phyloP scores from a whole-genome alignment of 176 grass and related monocot genomes.

The Panicum miliaceum region DNA sequence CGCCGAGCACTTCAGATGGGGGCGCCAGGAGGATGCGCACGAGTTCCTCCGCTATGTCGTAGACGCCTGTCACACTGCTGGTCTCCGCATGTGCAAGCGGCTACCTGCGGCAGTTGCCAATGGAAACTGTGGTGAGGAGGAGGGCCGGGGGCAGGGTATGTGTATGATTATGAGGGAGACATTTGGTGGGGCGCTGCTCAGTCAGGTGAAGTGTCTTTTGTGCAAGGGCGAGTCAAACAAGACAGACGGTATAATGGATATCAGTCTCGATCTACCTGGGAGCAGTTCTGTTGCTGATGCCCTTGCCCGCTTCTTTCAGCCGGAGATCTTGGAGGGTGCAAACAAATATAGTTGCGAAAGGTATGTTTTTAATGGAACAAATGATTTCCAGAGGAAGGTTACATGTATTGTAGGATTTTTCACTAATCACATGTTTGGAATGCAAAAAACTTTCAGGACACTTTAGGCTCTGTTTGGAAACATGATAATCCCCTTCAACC shows the following conservation, averaged over 20 bases:
- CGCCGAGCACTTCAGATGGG: conserved; percentile 75
- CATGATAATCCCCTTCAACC: too few species aligned
- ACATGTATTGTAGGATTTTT: not conserved
- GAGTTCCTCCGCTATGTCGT: conserved; percentile 87
- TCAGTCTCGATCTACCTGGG: conserved; percentile 84
- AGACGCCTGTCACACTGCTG: conserved; percentile 80
- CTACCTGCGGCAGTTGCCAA: conserved; percentile 34
- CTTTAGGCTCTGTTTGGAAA: not conserved
- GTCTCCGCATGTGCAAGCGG: conserved; percentile 58
- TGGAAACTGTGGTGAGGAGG: conserved; percentile 44
- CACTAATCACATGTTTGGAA: not conserved
- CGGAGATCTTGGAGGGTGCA: conserved; percentile 88
- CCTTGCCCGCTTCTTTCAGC: conserved; percentile 74
- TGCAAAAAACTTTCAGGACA: conserved; percentile 5
- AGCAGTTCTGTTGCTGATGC: conserved; percentile 83
- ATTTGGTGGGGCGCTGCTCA: conserved; percentile 83
- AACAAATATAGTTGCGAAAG: conserved; percentile 93
- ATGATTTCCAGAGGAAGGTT: not conserved
- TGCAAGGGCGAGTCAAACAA: conserved; percentile 98
- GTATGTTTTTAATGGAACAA: conserved; percentile 38
- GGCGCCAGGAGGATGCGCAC: conserved; percentile 91
- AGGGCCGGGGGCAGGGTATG: conserved; percentile 19
- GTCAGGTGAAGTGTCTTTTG: conserved; percentile 91
- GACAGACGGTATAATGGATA: conserved; percentile 95
- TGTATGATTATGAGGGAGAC: conserved; percentile 81